phyloP scores from a whole-genome alignment of 179 eudicot species.

The Drosera spatulata region DNA sequence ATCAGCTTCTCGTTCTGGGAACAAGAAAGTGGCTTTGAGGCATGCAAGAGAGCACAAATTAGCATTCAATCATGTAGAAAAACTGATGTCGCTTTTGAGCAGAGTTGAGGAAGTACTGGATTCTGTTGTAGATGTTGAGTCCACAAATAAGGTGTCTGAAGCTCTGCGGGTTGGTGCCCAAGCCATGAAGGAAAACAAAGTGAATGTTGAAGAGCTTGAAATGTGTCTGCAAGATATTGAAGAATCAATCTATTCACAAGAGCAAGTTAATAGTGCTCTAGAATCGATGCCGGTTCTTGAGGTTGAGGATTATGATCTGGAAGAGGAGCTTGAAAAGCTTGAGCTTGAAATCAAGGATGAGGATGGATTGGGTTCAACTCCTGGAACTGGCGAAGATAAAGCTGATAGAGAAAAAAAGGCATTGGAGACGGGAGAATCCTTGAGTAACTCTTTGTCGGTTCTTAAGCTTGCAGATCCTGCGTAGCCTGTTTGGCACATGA shows the following conservation, averaged over 20 bases:
- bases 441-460: conserved; percentile 38
- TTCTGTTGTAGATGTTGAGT: conserved; percentile 63
- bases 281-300: conserved; percentile 20
- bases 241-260: conserved; percentile 44
- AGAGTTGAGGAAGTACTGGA: conserved; percentile 74
- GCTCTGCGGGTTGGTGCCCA: conserved; percentile 61
- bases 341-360: conserved; percentile 37
- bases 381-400: conserved; percentile 10
- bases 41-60: conserved; percentile 64
- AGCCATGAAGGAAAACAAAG: conserved; percentile 55
- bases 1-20: conserved; percentile 24
- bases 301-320: conserved; percentile 55
- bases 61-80: conserved; percentile 63
- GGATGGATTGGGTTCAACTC: conserved; percentile 12
- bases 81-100: conserved; percentile 32
- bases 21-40: conserved; percentile 54
- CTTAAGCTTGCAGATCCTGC: conserved; percentile 33
- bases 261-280: conserved; percentile 40
- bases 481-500: too few relatives aligned
- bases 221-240: conserved; percentile 57
- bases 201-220: conserved; percentile 54
- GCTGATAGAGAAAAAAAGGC: conserved; percentile 14
- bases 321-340: conserved; percentile 55
- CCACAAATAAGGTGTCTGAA: conserved; percentile 84
- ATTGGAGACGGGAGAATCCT: conserved; percentile 20